Base-by-base conservation (phyloP, 345 rosid genomes). In the Eutrema yunnanense region DNA sequence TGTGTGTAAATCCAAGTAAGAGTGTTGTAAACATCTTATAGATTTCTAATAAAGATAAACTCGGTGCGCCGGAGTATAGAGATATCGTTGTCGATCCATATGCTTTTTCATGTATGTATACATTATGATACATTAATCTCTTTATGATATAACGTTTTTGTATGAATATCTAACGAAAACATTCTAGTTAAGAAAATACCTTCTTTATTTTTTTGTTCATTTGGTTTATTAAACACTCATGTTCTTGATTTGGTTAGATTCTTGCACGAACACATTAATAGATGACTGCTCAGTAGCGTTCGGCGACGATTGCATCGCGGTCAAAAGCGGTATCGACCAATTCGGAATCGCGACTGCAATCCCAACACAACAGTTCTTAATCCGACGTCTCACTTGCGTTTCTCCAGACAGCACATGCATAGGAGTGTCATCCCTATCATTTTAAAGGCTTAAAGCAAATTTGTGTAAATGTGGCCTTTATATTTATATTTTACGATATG, bases 301-400 rank as follows among this genome's bases (percentile, higher is more conserved):
- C 0, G 91, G 91, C 0, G 97, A 87, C 12, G 97, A 91, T 33
- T 89, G 97, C 78, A 71, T 91, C 3, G 91, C 96, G 4, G 73
- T 91, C n/a, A 89, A 91, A 62, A 87, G 96, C 9, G 92, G 97
- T 0, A 82, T 88, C 83, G 93, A 89, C 34, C 65, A 87, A 49
- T 87, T 82, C 7, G 93, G 97, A 9, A 79, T 78, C 64, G 61
- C 65, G 61, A 30, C 82, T 0, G 82, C 69, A 33, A 78, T 79
- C 52, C 87, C 90, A 5, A 73, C 90, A 4, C 49, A 82, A 62
- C 81, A 86, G 30, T 65, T 88, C 9, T 48, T 79, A 2, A 80
- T 88, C 44, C 73, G 89, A 67, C 69, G 85, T 34, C 76, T 90
- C 40, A 84, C 84, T 33, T 87, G 97, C 77, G 79, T 87, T 65